Percentiles rank a stretch among this genome's conserved stretches.
Conservation (phyloP, 306 rosid genomes). For the Cucurbita moschata region DNA sequence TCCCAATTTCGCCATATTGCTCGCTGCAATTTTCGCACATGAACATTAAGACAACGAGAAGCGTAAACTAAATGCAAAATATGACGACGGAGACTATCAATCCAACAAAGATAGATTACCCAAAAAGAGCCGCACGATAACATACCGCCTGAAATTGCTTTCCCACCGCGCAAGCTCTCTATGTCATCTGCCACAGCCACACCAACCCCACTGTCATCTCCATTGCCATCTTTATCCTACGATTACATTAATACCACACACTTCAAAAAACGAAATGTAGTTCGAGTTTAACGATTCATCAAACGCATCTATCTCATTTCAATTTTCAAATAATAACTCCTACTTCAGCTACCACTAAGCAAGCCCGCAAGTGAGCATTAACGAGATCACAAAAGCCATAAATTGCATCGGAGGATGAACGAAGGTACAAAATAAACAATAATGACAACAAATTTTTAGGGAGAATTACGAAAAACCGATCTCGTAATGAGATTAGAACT, state of each 20-base stretch:
- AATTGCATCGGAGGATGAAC: background rate
- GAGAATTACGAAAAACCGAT: background rate
- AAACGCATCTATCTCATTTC: background rate
- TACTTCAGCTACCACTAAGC: background rate
- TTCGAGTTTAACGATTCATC: background rate
- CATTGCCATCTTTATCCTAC: conserved; percentile 8
- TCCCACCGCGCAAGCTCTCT: conserved; percentile 4
- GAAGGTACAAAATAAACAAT: background rate
- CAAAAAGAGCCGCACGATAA: conserved; percentile 6
- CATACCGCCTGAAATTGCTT: conserved; percentile 11
- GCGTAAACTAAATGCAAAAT: background rate
- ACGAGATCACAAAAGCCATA: background rate
- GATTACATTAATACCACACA: background rate
- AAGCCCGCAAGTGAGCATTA: background rate
- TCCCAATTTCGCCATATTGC: conserved; percentile 18
- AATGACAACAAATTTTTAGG: background rate
- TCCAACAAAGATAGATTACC: conserved; percentile 5
- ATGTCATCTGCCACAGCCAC: conserved; percentile 4
- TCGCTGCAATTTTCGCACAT: conserved; percentile 4
- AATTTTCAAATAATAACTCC: background rate
- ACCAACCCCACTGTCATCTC: conserved; percentile 1
- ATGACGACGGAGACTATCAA: background rate
- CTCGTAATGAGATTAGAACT: background rate
- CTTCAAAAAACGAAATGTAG: background rate
- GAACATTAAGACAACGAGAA: background rate